Evolutionary conservation across 2,329 filamentous ascomycete species (phyloP).

Genomic region (Nemania sp.): DNA sequence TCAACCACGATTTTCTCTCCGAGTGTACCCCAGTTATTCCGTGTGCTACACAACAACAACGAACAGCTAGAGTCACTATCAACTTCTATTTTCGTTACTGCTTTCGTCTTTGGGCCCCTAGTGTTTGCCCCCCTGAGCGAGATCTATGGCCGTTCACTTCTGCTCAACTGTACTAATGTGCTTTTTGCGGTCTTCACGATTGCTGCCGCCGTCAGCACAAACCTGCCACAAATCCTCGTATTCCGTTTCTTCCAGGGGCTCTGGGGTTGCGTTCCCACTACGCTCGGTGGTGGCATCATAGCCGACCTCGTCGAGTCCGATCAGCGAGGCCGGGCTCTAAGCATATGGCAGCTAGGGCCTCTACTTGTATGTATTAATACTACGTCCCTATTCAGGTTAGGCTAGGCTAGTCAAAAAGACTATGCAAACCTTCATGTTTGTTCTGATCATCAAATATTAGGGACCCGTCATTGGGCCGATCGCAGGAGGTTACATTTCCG

Average conservation of each 20-base stretch:
- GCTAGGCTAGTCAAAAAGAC: too few species aligned
- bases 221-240: not conserved
- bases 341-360: not conserved
- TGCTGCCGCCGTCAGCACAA: constrained; percentile 51
- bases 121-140: constrained; percentile 62
- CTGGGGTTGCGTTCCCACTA: constrained; percentile 57
- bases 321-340: not conserved
- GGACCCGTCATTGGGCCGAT: too few species aligned
- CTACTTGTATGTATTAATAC: too few species aligned
- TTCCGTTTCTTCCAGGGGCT: constrained; percentile 54
- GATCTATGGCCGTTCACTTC: constrained; percentile 55
- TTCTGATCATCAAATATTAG: too few species aligned
- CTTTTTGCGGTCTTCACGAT: constrained; percentile 58
- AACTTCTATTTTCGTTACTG: constrained; percentile 68
- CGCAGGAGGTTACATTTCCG: too few species aligned
- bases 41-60: too few species aligned
- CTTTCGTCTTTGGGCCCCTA: constrained; percentile 62
- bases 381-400: too few species aligned
- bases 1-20: too few species aligned
- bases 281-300: constrained; percentile 59
- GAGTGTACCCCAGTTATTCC: too few species aligned
- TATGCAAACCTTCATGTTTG: too few species aligned
- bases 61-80: constrained; percentile 54
- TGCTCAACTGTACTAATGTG: constrained; percentile 58
- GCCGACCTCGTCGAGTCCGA: not conserved